Base-by-base conservation (phyloP, 352 stramenopile genomes). In the Blastocystis sp. region DNA sequence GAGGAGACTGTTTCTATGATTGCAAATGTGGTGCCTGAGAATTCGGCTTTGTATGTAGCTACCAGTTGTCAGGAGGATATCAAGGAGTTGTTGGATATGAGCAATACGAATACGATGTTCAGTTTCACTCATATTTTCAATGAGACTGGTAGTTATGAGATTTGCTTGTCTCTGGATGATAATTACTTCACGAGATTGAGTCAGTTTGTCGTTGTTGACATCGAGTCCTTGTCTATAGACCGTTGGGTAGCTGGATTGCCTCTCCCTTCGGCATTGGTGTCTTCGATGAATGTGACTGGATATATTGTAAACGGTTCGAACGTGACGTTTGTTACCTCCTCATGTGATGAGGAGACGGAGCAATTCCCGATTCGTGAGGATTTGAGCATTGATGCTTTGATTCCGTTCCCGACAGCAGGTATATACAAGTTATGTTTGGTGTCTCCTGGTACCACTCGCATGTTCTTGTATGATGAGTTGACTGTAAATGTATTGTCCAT, bases 351-450 rank as follows among this genome's bases (percentile, higher is more conserved):
- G 32, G 24, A 39, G 12, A 54, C 39, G 49, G 29, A 39, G 51
- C 29, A n/a, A 27, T 43, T 83, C 19, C 71, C 71, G 19, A 9
- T 83, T 4, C 27, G 14, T 1, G 51, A 83, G 49, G 37, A 51
- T 19, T 19, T 29, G 49, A 19, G 19, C 29, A 14, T 80, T 12
- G 27, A 67, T n/a, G 54, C 42, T 32, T 35, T 52, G 71, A 29
- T 83, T 9, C 71, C 71, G 46, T 83, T 83, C 71, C 27, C 71
- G 21, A 37, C 43, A n/a, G 32, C 21, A 14, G 71, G 71, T 37
- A 3, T 66, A 49, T 83, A 67, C 49, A 83, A 67, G 49, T 24
- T 63, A 49, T 83, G 71, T 0, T 35, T 83, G 71, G 51, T 83
- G 46, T 65, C 71, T 24, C 71, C 71, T 12, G 71, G 71, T 32